Base-by-base conservation (phyloP, 768 basidiomycete genomes). In the Boletellus sp. region DNA sequence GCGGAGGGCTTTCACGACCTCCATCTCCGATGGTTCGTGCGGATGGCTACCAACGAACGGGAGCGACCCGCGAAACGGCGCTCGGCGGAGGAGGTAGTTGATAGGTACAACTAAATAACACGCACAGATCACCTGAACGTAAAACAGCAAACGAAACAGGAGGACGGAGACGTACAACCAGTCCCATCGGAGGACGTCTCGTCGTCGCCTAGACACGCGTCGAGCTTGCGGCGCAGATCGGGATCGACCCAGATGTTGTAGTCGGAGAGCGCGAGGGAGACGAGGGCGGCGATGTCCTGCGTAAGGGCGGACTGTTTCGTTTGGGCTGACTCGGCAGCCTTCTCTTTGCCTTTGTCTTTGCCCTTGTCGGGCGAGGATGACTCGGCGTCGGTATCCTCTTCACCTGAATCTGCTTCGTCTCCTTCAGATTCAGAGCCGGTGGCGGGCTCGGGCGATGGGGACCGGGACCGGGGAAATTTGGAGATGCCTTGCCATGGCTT, bases 231-330 rank as follows among this genome's bases (percentile, higher is more conserved):
- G 22, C 79, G 69, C 10, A 87, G 60, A 44, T 82, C 80, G 0
- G 76, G 66, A 57, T 87, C 78, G 3, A 66, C 60, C 87, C 86
- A 91, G 9, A 90, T 62, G 8, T 76, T 73, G 64, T 88, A 79
- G 59, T 88, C 79, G 5, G 87, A 86, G n/a, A 92, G 68, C 0
- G 87, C 76, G 4, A 90, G 75, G 2, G 60, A 69, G 19, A 84
- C 55, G 31, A 88, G 70, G 10, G 65, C 63, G 3, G 75, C 74
- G 41, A 77, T 73, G 53, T 84, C 83, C 37, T 75, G 72, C 16
- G 74, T 66, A 4, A 59, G 45, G 26, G 52, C 49, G 42, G 54
- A 56, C 11, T 55, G 48, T 52, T 64, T 67, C n/a, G 36, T 19
- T 23, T 49, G 38, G 8, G 51, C 20, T 12, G 4, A 17, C 32